Conservation (phyloP, 1,284 basidiomycete species). For the Flammula alnicola region DNA sequence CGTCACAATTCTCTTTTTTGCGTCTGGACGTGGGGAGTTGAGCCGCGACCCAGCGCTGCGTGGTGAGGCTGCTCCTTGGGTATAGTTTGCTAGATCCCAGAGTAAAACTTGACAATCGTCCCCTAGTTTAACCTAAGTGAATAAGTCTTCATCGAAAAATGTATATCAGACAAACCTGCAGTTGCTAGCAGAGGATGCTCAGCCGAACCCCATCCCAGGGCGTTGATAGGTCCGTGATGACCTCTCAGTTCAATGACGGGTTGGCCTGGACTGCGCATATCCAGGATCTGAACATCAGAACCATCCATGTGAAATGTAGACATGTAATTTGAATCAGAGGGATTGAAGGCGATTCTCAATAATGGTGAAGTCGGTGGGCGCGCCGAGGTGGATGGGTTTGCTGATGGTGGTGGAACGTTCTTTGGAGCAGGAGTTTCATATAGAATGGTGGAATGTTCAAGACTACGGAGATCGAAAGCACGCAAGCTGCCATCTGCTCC, state of each 20-base stretch:
- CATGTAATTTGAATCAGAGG: slow-evolving; percentile 87
- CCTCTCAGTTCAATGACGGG: slow-evolving; percentile 90
- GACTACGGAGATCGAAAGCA: slow-evolving; percentile 93
- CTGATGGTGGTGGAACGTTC: slow-evolving; percentile 58
- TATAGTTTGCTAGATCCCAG: slow-evolving; percentile 81
- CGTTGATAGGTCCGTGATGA: slow-evolving; percentile 79
- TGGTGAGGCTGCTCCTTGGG: slow-evolving; percentile 63
- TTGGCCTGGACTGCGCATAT: slow-evolving; percentile 92
- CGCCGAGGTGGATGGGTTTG: slow-evolving; percentile 60
- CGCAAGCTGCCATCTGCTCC: slow-evolving; percentile 97
- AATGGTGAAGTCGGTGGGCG: slow-evolving; percentile 82
- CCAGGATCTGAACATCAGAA: slow-evolving; percentile 84
- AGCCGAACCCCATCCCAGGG: slow-evolving; percentile 85
- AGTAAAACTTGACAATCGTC: slow-evolving; percentile 91
- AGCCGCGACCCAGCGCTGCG: slow-evolving; percentile 67
- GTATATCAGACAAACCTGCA: slow-evolving; percentile 64
- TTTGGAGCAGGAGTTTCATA: slow-evolving; percentile 92
- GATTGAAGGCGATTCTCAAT: slow-evolving; percentile 86
- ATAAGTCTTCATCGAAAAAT: background rate
- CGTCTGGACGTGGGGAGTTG: slow-evolving; percentile 74
- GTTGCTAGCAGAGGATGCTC: slow-evolving; percentile 85
- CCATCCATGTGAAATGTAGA: slow-evolving; percentile 95
- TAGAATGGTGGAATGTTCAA: slow-evolving; percentile 98
- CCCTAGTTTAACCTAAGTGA: slow-evolving; percentile 51
- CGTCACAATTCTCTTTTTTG: slow-evolving; percentile 72